Percentiles rank a stretch among this genome's conserved stretches.
phyloP scores from a whole-genome alignment of 108 stramenopile genomes.

The Cyclotella atomus region DNA sequence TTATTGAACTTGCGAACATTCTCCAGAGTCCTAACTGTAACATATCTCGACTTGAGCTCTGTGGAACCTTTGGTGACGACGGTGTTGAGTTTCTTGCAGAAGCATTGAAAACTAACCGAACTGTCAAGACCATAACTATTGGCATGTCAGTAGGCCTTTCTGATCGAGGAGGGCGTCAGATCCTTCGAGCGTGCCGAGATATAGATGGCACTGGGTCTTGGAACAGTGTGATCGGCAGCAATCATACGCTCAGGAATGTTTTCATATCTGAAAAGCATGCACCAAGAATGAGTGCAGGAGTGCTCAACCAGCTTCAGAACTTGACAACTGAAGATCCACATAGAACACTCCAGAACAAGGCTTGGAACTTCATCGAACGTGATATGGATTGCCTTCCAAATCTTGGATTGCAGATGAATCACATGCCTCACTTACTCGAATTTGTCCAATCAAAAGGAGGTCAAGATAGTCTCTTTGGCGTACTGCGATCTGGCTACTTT shows the following conservation, averaged over 20 bases:
- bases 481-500: constrained; percentile 22
- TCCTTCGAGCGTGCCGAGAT: constrained; percentile 16
- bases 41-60: constrained; percentile 34
- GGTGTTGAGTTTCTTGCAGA: constrained; percentile 37
- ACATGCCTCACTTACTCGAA: constrained; percentile 27
- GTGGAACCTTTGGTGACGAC: constrained; percentile 37
- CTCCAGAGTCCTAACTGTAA: constrained; percentile 17
- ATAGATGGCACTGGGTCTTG: constrained; percentile 27
- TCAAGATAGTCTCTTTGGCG: constrained; percentile 18
- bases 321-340: constrained; percentile 19
- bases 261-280: constrained; percentile 25
- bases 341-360: constrained; percentile 28
- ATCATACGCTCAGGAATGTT: constrained; percentile 38
- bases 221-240: constrained; percentile 23
- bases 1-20: constrained; percentile 13
- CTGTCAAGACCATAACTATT: constrained; percentile 34
- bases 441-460: constrained; percentile 32
- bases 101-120: constrained; percentile 28
- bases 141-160: constrained; percentile 22
- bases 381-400: constrained; percentile 33
- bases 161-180: constrained; percentile 23
- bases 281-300: constrained; percentile 10
- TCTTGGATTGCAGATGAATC: constrained; percentile 22
- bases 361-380: constrained; percentile 26
- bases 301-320: constrained; percentile 22